These are phyloP conservation scores for Lizonia empirigonia DNA, from an alignment of 2,329 filamentous ascomycete genomes.

Conservation along the genomic window DNA sequence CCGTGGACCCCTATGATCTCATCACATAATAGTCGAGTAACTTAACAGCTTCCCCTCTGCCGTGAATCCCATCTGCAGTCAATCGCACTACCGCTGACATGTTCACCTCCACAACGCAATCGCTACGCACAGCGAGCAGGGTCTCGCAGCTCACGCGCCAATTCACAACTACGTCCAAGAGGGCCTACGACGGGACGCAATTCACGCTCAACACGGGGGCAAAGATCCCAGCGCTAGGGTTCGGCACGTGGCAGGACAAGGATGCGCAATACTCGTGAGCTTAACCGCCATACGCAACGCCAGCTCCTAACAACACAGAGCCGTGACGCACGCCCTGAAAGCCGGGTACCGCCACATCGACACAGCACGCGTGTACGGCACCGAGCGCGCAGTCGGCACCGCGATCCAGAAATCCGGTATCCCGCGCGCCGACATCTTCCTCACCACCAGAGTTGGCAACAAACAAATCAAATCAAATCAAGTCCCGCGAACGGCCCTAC, in stretches of 20 bases:
- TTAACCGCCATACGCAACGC: too few species aligned
- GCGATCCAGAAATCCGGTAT: constrained; percentile 42
- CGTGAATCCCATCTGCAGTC: neutral
- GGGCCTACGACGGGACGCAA: constrained; percentile 45
- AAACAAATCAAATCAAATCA: too few species aligned
- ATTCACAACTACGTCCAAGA: constrained; percentile 26
- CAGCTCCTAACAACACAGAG: constrained; percentile 23
- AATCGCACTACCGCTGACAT: constrained; percentile 15
- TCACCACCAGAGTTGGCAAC: too few species aligned
- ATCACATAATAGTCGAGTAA: constrained; percentile 9
- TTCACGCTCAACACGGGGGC: constrained; percentile 69
- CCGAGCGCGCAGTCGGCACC: constrained; percentile 31
- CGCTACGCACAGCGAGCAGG: constrained; percentile 19
- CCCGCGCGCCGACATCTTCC: constrained; percentile 48
- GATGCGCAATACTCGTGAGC: constrained; percentile 37
- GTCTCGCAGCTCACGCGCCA: constrained; percentile 25
- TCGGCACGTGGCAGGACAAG: constrained; percentile 51
- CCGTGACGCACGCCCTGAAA: constrained; percentile 46
- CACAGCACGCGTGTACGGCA: constrained; percentile 37
- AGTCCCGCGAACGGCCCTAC: too few species aligned
- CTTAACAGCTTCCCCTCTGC: constrained; percentile 1
- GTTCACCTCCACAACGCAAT: constrained; percentile 24
- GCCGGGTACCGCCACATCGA: constrained; percentile 42
- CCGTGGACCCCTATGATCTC: constrained; percentile 12
- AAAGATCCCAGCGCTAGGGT: constrained; percentile 75